These are phyloP conservation scores for Erysimum cheiri DNA, from an alignment of 441 rosid species.

Conservation along the genomic window DNA sequence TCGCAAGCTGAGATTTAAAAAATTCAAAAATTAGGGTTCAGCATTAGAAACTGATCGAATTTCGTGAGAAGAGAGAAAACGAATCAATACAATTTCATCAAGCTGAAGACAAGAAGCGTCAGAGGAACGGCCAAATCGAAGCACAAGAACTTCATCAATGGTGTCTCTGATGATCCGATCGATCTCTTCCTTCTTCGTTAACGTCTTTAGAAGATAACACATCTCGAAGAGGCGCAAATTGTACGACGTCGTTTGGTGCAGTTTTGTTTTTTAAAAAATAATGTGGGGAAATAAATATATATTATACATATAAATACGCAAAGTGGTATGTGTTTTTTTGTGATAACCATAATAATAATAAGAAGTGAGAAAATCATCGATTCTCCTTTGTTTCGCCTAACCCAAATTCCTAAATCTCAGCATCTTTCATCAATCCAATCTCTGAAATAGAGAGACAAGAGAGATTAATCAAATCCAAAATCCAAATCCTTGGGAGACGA, in stretches of 20 bases:
- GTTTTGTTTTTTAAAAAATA: neutral
- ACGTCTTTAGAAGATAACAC: slow-evolving; percentile 56
- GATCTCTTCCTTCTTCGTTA: slow-evolving; percentile 72
- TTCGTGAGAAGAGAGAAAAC: neutral
- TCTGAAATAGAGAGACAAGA: slow-evolving; percentile 15
- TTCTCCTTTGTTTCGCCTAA: slow-evolving; percentile 42
- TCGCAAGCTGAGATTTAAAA: slow-evolving; percentile 48
- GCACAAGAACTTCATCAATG: slow-evolving; percentile 83
- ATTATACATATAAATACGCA: neutral
- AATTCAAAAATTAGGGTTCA: slow-evolving; percentile 3
- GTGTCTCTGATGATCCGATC: slow-evolving; percentile 74
- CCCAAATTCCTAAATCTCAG: slow-evolving; percentile 42
- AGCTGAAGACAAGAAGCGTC: slow-evolving; percentile 72
- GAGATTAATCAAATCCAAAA: slow-evolving; percentile 4
- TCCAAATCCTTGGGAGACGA: slow-evolving; percentile 34
- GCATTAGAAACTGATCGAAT: neutral
- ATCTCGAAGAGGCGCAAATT: slow-evolving; percentile 36
- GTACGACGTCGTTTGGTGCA: slow-evolving; percentile 14
- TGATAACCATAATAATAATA: neutral
- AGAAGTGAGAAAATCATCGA: slow-evolving; percentile 38
- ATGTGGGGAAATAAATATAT: neutral
- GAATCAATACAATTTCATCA: slow-evolving; percentile 61
- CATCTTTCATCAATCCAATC: slow-evolving; percentile 36
- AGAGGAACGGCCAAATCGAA: slow-evolving; percentile 75
- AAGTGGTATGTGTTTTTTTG: slow-evolving; percentile 10